Evolutionary conservation across 2,329 filamentous ascomycete genomes (phyloP), one percentile per base, ranked within the genome.

Genomic region (Ceratocystis destructans): DNA sequence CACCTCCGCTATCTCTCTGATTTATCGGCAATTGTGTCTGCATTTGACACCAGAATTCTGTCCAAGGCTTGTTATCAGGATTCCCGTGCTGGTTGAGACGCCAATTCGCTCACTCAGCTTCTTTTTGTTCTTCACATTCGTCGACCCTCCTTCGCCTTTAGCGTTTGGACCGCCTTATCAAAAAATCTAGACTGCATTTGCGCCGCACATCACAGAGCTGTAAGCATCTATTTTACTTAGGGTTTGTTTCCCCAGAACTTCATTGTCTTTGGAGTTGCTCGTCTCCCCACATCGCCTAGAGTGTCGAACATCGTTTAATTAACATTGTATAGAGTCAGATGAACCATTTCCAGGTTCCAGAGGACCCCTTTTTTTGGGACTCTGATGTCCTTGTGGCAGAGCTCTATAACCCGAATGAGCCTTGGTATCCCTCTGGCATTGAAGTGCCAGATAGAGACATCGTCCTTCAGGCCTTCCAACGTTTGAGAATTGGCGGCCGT

Each of bases 341-440:
- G 64, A 50, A 37, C 31, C 44, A 65, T 31, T 28, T 33, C 25
- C 17, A 55, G 10, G n/a, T 8, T 15, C 6, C 22, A 37, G 59
- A 61, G n/a, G 89, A 96, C 75, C 90, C 90, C n/a, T 87, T 86
- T 74, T 72, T 80, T 65, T 96, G 90, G 90, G 81, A 82, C 45
- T 79, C 86, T 41, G 83, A 87, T 46, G 80, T 84, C 45, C 83
- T 95, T 10, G 81, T 88, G 8, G 73, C 78, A 17, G 85, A 87
- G 71, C 78, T 95, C 2, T 90, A 86, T 72, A 78, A 80, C 25
- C 71, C 77, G 1, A 72, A 77, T 2, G 77, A 77, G 61, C 79
- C 82, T 8, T 83, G 81, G 80, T 70, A 70, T 50, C 72, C 73
- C 65, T 74, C 75, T 61, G 74, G 72, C 80, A 0, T 71, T 71